Conservation (phyloP, 768 basidiomycete genomes). For the Holtermannia corniformis region DNA sequence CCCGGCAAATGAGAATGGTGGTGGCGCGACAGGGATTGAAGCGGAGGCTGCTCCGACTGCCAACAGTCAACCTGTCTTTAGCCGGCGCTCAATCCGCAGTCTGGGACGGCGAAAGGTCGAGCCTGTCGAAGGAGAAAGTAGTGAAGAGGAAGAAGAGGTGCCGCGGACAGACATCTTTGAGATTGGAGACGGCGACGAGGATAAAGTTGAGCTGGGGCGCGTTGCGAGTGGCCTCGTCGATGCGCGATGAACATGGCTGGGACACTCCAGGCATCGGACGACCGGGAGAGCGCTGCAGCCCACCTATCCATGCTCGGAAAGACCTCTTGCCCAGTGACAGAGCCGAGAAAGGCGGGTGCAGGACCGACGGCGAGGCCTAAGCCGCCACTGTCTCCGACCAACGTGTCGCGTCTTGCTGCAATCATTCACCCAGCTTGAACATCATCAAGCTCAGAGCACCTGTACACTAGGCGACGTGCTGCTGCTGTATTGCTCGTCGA, state of each 20-base stretch:
- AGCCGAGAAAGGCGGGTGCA: neutral
- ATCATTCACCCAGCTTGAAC: neutral
- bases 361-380: conserved; percentile 1
- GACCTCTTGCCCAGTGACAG: too few species aligned
- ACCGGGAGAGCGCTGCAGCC: neutral
- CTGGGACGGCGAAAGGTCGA: neutral
- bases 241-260: neutral
- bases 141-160: neutral
- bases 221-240: neutral
- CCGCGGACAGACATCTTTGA: neutral
- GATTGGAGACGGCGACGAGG: neutral
- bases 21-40: too few species aligned
- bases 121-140: conserved; percentile 1
- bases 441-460: neutral
- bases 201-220: neutral
- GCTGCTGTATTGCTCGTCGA: too few species aligned
- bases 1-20: neutral
- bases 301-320: too few species aligned
- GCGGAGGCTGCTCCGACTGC: neutral
- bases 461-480: too few species aligned
- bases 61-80: neutral
- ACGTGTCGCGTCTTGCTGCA: neutral
- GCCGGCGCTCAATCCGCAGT: neutral
- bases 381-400: neutral
- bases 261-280: neutral